Evolutionary conservation across 2,329 filamentous ascomycete species (phyloP), one percentile per base, ranked within the genome.

Genomic region (Trichophaea hybrida): DNA sequence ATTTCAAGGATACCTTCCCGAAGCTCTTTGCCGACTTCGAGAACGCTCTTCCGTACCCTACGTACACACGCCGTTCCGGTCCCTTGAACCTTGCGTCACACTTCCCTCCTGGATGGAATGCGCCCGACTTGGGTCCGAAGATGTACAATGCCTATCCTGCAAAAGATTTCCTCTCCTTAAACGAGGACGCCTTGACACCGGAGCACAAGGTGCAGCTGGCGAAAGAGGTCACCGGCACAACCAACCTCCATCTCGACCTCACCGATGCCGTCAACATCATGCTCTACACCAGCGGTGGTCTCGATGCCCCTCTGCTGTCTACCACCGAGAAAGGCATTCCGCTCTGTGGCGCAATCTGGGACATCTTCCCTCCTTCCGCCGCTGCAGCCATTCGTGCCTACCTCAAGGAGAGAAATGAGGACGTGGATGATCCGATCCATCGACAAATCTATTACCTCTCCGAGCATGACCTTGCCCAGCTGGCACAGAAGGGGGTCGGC

Each of bases 91-190:
- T 69, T 6, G 62, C 61, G 2, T 65, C 66, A 5, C 32, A 37
- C 4, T 66, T 69, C 8, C 67, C 63, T 1, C 35, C 60, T 31
- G 55, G 43, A 5, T 66, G 62, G 33, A 66, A 65, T 33, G 62
- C 60, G 32, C 68, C 68, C 1, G 68, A 69, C 40, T 62, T 69
- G 2, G 68, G 68, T 8, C 68, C 68, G 6, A 69, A 69, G 55
- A 69, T 69, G 68, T 69, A 69, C 35, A 67, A 68, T 48, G 68
- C 68, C 10, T 68, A 67, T 57, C 68, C 68, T 2, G 64, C 68
- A 2, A 50, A 58, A 8, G 65, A 67, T 34, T 67, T 66, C 49
- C 61, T 66, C 15, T 49, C 60, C 13, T 31, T 43, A 6, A 15
- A 31, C n/a, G 32, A 15, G 40, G 37, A n/a, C 15, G 15, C 13